Percentiles rank a stretch among this genome's conserved stretches.
Conservation (phyloP, 345 rosid species). For the Corymbia maculata region DNA sequence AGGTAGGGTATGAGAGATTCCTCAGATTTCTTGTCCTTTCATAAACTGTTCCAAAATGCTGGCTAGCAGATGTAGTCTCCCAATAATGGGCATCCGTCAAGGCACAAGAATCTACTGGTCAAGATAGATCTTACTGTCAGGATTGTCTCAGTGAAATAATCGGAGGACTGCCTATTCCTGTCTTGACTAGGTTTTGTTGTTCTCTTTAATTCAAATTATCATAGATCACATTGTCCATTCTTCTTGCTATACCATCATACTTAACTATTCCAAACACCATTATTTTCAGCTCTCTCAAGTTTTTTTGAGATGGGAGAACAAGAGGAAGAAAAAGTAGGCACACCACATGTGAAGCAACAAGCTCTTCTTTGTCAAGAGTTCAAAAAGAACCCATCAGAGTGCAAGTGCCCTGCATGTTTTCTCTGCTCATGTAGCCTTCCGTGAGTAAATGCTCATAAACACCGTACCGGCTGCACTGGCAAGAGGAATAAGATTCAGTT, state of each 20-base stretch:
- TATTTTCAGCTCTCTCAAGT: too few relatives aligned
- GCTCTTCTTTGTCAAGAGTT: slow-evolving; percentile 46
- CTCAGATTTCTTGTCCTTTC: background rate
- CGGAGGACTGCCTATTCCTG: background rate
- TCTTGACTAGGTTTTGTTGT: background rate
- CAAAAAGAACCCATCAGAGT: slow-evolving; percentile 33
- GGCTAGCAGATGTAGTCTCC: background rate
- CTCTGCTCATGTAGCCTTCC: slow-evolving; percentile 58
- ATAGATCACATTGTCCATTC: too few relatives aligned
- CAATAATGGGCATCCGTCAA: background rate
- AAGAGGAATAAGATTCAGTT: slow-evolving; percentile 35
- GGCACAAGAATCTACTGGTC: background rate
- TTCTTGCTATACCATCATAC: too few relatives aligned
- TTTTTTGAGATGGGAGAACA: too few relatives aligned
- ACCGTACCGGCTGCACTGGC: slow-evolving; percentile 69
- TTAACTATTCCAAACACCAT: too few relatives aligned
- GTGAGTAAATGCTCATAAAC: slow-evolving; percentile 80
- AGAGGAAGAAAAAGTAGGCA: too few relatives aligned
- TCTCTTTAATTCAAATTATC: too few relatives aligned
- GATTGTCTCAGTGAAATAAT: background rate
- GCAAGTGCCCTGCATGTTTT: slow-evolving; percentile 82
- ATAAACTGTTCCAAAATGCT: background rate
- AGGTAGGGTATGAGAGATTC: background rate
- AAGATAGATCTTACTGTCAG: background rate
- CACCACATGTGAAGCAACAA: too few relatives aligned